Base-by-base conservation (phyloP, 441 rosid genomes). In the Populus trichocarpa region DNA sequence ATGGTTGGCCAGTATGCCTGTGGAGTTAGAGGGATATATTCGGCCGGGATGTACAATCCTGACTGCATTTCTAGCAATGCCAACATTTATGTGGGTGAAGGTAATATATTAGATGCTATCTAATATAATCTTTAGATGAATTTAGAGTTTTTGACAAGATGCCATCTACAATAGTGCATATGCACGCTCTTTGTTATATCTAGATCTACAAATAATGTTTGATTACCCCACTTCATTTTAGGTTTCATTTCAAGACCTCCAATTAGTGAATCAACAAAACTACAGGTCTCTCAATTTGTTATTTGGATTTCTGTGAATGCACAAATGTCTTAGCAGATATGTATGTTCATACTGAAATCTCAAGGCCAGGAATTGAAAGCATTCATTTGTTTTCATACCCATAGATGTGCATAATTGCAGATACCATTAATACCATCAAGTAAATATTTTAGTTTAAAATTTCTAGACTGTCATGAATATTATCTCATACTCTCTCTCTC, bases 1-100 rank as follows among this genome's bases (percentile, higher is more conserved):
- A 67, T 94, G 99, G 99, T 81, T 96, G 91, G 92, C 98, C 69
- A 91, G 86, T 81, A 96, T 96, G 99, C 99, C 98, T 67, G 90
- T 96, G 67, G 99, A 96, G 85, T 80, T 96, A 88, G 99, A 96
- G 82, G 98, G 97, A 32, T 96, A 94, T 80, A 90, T 96, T 75
- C 99, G 98, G 69, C 99, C 99, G 70, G 98, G 99, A 71, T 96
- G 99, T 89, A 92, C 91, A 71, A 94, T 94, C 79, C 89, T 96
- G 86, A 96, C 99, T 25, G 85, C 88, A 59, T 96, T 96, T 71
- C 79, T 91, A 72, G 88, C 99, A n/a, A 96, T 94, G 98, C 98
- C 98, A 36, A 82, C 80, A 72, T 84, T 83, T 75, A 94, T 90
- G 96, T 96, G 99, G 99, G 85, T 69, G 50, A 93, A 93, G 98